phyloP scores from a whole-genome alignment of 768 basidiomycete genomes.

The Hygrocybe coccinea region DNA sequence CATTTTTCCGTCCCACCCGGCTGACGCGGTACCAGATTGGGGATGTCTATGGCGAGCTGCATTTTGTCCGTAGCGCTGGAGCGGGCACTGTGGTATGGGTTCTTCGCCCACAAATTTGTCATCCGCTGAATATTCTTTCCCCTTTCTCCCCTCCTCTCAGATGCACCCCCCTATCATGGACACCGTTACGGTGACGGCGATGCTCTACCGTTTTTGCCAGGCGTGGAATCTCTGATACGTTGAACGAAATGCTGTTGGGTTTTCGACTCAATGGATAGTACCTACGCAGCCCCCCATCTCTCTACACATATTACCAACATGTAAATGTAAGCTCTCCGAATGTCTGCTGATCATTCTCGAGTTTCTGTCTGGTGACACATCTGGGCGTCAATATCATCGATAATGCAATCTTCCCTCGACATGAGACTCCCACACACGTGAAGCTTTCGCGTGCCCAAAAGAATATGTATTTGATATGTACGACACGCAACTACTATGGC shows the following conservation, averaged over 20 bases:
- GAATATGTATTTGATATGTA: slow-evolving; percentile 27
- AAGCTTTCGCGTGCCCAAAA: slow-evolving; percentile 24
- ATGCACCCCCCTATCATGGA: slow-evolving; percentile 90
- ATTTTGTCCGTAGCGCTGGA: slow-evolving; percentile 74
- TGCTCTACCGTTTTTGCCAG: slow-evolving; percentile 78
- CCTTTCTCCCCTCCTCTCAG: slow-evolving; percentile 32
- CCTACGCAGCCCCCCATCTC: neutral
- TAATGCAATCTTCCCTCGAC: neutral
- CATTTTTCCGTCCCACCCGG: slow-evolving; percentile 74
- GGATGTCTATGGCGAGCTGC: slow-evolving; percentile 81
- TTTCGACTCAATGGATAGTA: neutral
- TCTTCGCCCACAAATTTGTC: neutral
- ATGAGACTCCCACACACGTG: neutral
- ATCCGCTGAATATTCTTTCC: slow-evolving; percentile 20
- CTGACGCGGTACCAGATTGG: slow-evolving; percentile 80
- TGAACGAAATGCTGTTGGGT: neutral
- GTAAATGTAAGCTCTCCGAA: too few species aligned
- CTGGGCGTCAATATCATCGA: neutral
- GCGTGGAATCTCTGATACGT: slow-evolving; percentile 42
- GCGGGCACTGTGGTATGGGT: slow-evolving; percentile 70
- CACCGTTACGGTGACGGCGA: slow-evolving; percentile 75
- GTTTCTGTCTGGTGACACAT: neutral
- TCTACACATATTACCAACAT: neutral
- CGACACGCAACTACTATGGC: slow-evolving; percentile 36
- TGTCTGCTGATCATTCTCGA: neutral